A percentile compares a stretch with the other conserved stretches of the same genome.
Evolutionary conservation across 2,329 filamentous ascomycete genomes (phyloP).

Genomic region (Biscogniauxia marginata): DNA sequence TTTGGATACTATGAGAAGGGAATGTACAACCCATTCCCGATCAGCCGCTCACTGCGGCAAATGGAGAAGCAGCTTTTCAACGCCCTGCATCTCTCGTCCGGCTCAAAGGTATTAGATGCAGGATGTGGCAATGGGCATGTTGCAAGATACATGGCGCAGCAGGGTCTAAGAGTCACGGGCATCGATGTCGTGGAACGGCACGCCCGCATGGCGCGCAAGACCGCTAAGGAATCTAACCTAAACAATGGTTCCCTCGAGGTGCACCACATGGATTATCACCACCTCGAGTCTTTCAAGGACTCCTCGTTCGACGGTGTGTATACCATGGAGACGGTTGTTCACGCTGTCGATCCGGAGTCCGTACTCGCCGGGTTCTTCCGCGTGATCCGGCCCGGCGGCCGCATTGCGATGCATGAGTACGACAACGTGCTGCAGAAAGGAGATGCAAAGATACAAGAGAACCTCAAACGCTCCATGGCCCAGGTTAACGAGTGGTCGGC

Average conservation of each 20-base stretch:
- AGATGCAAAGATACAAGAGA: slow-evolving; percentile 13
- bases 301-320: slow-evolving; percentile 50
- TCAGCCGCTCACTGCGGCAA: slow-evolving; percentile 1
- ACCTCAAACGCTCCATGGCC: slow-evolving; percentile 23
- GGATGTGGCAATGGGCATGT: slow-evolving; percentile 51
- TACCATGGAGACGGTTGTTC: slow-evolving; percentile 56
- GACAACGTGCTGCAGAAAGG: slow-evolving; percentile 37
- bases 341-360: slow-evolving; percentile 45
- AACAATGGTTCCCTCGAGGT: slow-evolving; percentile 37
- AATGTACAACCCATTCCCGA: slow-evolving; percentile 9
- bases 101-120: slow-evolving; percentile 49
- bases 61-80: slow-evolving; percentile 51
- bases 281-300: slow-evolving; percentile 40
- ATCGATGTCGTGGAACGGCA: slow-evolving; percentile 52
- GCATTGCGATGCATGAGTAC: slow-evolving; percentile 46
- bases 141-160: slow-evolving; percentile 45
- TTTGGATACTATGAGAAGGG: slow-evolving; percentile 13
- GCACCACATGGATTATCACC: slow-evolving; percentile 49
- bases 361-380: slow-evolving; percentile 47
- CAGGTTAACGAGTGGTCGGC: slow-evolving; percentile 42
- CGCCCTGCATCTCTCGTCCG: slow-evolving; percentile 36
- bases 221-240: slow-evolving; percentile 36
- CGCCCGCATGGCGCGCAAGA: slow-evolving; percentile 42
- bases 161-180: slow-evolving; percentile 40
- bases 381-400: slow-evolving; percentile 46